Base-by-base conservation (phyloP, 1,284 basidiomycete genomes). In the Pterulicium gracile region DNA sequence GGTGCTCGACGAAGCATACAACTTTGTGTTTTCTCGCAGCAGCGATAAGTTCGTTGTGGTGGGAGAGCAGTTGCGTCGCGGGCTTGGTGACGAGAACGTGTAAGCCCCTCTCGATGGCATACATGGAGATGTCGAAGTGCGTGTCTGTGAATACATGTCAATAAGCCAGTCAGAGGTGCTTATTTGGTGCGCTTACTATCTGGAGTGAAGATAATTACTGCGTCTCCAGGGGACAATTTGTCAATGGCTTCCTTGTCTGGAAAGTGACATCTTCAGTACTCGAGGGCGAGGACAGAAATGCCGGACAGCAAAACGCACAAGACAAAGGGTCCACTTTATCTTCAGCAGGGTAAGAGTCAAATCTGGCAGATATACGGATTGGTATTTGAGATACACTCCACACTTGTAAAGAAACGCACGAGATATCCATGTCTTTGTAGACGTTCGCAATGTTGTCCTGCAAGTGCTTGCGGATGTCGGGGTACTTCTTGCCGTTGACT, bases 1-100 rank as follows among this genome's bases (percentile, higher is more conserved):
- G 84, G 57, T 95, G 90, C 62, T 95, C 92, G 23, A 95, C 91
- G 60, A 90, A 90, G 64, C 89, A 93, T 4, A 92, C 72, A 10
- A 94, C 83, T 44, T 84, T 82, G 58, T 91, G 73, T 61, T 85
- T 76, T 55, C 72, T 76, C 7, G 91, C 89, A 0, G 81, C 75
- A 35, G 75, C 70, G 48, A 90, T 79, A 44, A 95, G 74, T 23
- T 76, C 73, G 52, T 79, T 81, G 64, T 96, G 92, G 59, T 95
- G 81, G 47, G 77, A 70, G 35, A 96, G 74, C 21, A 87, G 73
- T 59, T 96, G 85, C 0, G 89, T 91, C 1, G 91, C 92, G 0
- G 92, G 92, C 63, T 95, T 96, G 45, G 92, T 96, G 50, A 95
- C 79, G 42, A 95, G 74, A 36, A 95, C 91, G 61, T 95, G 92